phyloP scores from a whole-genome alignment of 257 asterid species.

The Scutellaria baicalensis region DNA sequence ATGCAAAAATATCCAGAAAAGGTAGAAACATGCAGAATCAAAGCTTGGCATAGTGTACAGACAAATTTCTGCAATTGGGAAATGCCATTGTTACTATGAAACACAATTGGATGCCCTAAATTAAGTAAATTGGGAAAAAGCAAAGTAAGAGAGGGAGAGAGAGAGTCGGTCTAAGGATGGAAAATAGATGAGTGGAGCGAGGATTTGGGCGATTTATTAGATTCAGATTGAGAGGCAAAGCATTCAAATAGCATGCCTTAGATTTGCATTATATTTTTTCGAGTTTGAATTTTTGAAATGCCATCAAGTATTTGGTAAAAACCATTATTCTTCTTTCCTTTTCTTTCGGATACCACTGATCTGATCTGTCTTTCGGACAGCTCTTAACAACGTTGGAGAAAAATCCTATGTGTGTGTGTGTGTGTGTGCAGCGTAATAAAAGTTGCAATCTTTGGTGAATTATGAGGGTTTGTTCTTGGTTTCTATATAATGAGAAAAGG shows the following conservation, averaged over 20 bases:
- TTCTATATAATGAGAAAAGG: slow-evolving; percentile 18
- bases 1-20: slow-evolving; percentile 8
- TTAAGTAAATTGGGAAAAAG: neutral
- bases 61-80: slow-evolving; percentile 25
- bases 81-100: slow-evolving; percentile 9
- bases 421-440: neutral
- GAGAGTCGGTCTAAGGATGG: slow-evolving; percentile 35
- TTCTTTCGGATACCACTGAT: slow-evolving; percentile 22
- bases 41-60: slow-evolving; percentile 17
- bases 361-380: slow-evolving; percentile 53
- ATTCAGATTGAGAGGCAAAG: slow-evolving; percentile 24
- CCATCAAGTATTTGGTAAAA: too few relatives aligned
- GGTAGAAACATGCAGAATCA: slow-evolving; percentile 30
- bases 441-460: slow-evolving; percentile 35
- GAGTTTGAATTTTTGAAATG: slow-evolving; percentile 14
- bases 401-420: slow-evolving; percentile 27
- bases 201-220: slow-evolving; percentile 53
- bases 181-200: slow-evolving; percentile 36
- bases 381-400: slow-evolving; percentile 31
- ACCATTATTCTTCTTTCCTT: neutral
- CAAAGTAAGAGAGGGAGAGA: slow-evolving; percentile 1
- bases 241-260: slow-evolving; percentile 44
- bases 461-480: slow-evolving; percentile 20
- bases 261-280: slow-evolving; percentile 36
- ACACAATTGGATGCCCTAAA: slow-evolving; percentile 11